Percentiles rank a stretch among this genome's conserved stretches.
Evolutionary conservation across 305 asterid species (phyloP).

Genomic region (Fraxinus baroniana): DNA sequence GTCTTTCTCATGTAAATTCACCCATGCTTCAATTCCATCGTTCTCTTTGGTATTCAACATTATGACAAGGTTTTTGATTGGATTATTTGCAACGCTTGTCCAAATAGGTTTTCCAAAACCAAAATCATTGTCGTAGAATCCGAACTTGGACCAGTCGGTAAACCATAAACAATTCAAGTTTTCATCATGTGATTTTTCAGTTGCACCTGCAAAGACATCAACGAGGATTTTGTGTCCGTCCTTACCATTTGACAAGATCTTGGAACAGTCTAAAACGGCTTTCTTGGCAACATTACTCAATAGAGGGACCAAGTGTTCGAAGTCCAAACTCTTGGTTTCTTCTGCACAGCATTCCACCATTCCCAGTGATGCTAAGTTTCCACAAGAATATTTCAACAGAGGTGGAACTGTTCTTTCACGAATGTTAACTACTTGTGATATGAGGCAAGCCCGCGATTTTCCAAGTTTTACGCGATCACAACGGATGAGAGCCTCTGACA

Average conservation of each 20-base stretch:
- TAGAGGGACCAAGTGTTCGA: background rate
- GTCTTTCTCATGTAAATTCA: slow-evolving; percentile 1
- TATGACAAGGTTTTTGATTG: background rate
- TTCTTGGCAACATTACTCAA: background rate
- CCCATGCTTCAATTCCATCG: slow-evolving; percentile 25
- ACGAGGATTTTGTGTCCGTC: slow-evolving; percentile 18
- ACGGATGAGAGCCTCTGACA: slow-evolving; percentile 16
- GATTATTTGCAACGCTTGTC: background rate
- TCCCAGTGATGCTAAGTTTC: background rate
- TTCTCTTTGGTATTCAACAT: slow-evolving; percentile 14
- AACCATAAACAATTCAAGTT: background rate
- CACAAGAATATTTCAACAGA: slow-evolving; percentile 7
- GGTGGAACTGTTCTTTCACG: slow-evolving; percentile 19
- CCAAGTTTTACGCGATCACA: background rate
- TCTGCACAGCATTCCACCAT: background rate
- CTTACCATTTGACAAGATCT: slow-evolving; percentile 5
- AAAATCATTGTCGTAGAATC: slow-evolving; percentile 16
- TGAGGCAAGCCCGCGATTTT: too few relatives aligned
- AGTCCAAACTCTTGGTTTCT: background rate
- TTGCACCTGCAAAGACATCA: background rate
- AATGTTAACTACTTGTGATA: background rate
- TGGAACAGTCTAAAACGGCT: slow-evolving; percentile 10
- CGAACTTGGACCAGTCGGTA: slow-evolving; percentile 27
- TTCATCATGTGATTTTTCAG: background rate
- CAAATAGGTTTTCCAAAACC: slow-evolving; percentile 19